These are phyloP conservation scores for Alliaria petiolata DNA, from an alignment of 345 rosid genomes.

Conservation along the genomic window DNA sequence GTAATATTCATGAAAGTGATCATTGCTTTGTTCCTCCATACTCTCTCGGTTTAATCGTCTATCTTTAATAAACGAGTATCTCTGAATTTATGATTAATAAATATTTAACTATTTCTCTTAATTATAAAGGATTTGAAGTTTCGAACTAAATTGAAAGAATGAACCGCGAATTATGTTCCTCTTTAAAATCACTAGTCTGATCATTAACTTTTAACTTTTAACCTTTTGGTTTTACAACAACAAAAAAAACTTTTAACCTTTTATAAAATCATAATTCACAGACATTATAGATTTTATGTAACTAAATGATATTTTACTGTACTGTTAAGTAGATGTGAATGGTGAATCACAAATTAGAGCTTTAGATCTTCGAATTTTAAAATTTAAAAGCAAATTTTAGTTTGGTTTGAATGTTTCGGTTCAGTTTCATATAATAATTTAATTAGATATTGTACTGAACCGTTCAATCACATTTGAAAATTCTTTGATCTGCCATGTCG, in stretches of 20 bases:
- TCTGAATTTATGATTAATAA: background rate
- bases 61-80: too few relatives aligned
- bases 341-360: background rate
- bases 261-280: background rate
- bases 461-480: too few relatives aligned
- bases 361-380: background rate
- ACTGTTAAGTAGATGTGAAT: background rate
- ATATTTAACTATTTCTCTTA: background rate
- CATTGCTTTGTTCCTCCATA: slow-evolving; percentile 7
- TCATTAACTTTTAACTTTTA: background rate
- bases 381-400: background rate
- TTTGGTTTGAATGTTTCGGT: too few relatives aligned
- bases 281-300: background rate
- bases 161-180: background rate
- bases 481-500: too few relatives aligned
- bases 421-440: too few relatives aligned
- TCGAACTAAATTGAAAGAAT: background rate
- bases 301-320: background rate
- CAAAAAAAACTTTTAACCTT: too few relatives aligned
- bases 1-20: slow-evolving; percentile 17
- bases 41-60: background rate
- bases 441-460: too few relatives aligned
- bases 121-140: background rate
- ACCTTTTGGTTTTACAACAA: too few relatives aligned
- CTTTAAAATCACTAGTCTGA: background rate